Conservation (phyloP, 2,329 filamentous ascomycete species). For the Periconia sp. region DNA sequence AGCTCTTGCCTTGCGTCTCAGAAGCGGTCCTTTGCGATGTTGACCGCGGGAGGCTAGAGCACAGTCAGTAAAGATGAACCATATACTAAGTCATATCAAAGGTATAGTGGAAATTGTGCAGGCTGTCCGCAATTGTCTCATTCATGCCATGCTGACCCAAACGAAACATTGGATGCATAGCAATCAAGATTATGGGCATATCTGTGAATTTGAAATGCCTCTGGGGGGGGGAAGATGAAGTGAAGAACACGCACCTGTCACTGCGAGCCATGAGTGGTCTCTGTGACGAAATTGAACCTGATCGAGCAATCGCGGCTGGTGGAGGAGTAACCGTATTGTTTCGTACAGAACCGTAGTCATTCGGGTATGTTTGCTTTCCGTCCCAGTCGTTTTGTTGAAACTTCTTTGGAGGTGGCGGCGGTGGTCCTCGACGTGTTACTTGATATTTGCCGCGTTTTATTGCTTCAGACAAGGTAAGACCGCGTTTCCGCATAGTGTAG, state of each 20-base stretch:
- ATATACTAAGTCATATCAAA: too few relatives aligned
- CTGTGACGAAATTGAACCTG: slow-evolving; percentile 36
- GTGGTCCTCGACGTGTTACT: slow-evolving; percentile 26
- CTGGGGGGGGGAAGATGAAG: background rate
- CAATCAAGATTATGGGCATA: too few relatives aligned
- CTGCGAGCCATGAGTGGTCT: slow-evolving; percentile 37
- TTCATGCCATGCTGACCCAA: too few relatives aligned
- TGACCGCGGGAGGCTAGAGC: too few relatives aligned
- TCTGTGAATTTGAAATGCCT: too few relatives aligned
- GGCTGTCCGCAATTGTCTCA: too few relatives aligned
- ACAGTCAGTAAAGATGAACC: too few relatives aligned
- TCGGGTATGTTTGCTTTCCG: slow-evolving; percentile 27
- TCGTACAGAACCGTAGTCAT: slow-evolving; percentile 30
- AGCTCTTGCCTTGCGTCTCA: slow-evolving; percentile 22
- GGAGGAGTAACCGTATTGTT: slow-evolving; percentile 33
- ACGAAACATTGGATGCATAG: too few relatives aligned
- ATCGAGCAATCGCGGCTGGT: slow-evolving; percentile 29
- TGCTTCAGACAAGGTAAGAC: slow-evolving; percentile 38
- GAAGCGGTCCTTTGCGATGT: slow-evolving; percentile 12
- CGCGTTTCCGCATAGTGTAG: slow-evolving; percentile 46
- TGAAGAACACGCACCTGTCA: slow-evolving; percentile 28
- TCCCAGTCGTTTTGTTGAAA: slow-evolving; percentile 24
- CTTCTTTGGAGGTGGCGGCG: slow-evolving; percentile 31
- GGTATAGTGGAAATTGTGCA: too few relatives aligned
- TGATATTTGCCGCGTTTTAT: slow-evolving; percentile 31